phyloP scores from a whole-genome alignment of 2,329 filamentous ascomycete genomes.

The Exophiala dermatitidis region DNA sequence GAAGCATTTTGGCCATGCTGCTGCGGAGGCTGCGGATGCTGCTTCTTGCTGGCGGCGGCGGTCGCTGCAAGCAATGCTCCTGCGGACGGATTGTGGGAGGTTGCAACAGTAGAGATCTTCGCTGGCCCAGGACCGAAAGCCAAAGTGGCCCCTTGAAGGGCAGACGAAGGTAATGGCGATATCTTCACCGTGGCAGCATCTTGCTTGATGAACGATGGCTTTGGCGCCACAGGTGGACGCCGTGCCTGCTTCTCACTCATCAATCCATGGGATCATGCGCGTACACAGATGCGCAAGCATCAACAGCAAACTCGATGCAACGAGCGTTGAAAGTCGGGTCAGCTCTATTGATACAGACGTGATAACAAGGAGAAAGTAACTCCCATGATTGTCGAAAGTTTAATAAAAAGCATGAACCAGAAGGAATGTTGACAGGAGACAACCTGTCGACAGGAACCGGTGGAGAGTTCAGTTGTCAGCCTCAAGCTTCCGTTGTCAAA shows the following conservation, averaged over 20 bases:
- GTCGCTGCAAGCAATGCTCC: constrained; percentile 21
- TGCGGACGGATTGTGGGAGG: constrained; percentile 21
- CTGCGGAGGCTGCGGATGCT: neutral
- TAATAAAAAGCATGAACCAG: neutral
- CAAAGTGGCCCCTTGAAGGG: constrained; percentile 22
- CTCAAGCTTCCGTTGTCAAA: neutral
- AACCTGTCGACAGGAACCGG: neutral
- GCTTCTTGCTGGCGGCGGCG: constrained; percentile 16
- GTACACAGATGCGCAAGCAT: constrained; percentile 15
- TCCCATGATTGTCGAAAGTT: neutral
- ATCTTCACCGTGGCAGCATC: constrained; percentile 11
- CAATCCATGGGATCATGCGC: constrained; percentile 21
- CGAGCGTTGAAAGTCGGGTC: constrained; percentile 3
- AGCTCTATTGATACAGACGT: constrained; percentile 11
- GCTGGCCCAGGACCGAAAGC: constrained; percentile 20
- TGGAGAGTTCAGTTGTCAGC: neutral
- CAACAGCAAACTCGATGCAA: neutral
- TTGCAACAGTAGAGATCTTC: constrained; percentile 8
- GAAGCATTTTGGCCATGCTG: neutral
- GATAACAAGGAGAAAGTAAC: constrained; percentile 3
- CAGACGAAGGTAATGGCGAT: constrained; percentile 18
- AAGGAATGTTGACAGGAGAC: neutral
- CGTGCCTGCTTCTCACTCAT: constrained; percentile 25
- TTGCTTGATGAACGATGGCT: constrained; percentile 23
- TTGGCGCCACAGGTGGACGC: constrained; percentile 27